Evolutionary conservation across 768 basidiomycete species (phyloP).

Genomic region (Galerina marginata): DNA sequence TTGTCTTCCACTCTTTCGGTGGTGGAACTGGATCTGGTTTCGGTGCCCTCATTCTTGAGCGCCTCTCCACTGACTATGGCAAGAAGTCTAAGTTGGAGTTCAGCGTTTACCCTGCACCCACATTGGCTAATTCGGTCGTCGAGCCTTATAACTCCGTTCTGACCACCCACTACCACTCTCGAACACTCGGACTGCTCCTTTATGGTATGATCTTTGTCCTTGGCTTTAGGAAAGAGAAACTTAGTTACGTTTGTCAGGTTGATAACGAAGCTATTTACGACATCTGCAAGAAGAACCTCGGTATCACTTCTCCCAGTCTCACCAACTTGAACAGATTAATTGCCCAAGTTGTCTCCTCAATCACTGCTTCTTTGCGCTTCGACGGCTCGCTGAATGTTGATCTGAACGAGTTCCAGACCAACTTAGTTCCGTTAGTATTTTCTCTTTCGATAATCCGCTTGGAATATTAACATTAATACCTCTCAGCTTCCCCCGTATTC

Average conservation of each 20-base stretch:
- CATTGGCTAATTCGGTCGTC: constrained; percentile 93
- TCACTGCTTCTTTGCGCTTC: constrained; percentile 96
- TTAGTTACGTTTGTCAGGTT: constrained; percentile 54
- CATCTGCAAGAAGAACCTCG: constrained; percentile 96
- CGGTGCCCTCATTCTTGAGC: constrained; percentile 95
- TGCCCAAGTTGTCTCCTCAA: constrained; percentile 97
- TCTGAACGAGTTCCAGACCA: constrained; percentile 98
- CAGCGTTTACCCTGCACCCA: constrained; percentile 95
- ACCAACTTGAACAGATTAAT: constrained; percentile 95
- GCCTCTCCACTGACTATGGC: constrained; percentile 97
- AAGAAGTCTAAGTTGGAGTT: constrained; percentile 99
- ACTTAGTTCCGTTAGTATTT: constrained; percentile 87
- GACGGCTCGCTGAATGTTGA: constrained; percentile 98
- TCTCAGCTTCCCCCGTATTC: constrained; percentile 93
- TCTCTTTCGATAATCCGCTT: neutral
- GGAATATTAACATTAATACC: constrained; percentile 11
- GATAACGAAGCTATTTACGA: constrained; percentile 99
- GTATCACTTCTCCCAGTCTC: constrained; percentile 86
- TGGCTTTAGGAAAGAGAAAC: neutral
- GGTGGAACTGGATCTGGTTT: constrained; percentile 99
- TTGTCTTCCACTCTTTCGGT: constrained; percentile 99
- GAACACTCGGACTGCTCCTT: constrained; percentile 99
- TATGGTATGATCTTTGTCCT: constrained; percentile 71
- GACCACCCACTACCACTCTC: constrained; percentile 97
- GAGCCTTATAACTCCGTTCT: constrained; percentile 99